Evolutionary conservation across 2,329 filamentous ascomycete species (phyloP), one percentile per base, ranked within the genome.

Genomic region (Pestalotiopsis fici): DNA sequence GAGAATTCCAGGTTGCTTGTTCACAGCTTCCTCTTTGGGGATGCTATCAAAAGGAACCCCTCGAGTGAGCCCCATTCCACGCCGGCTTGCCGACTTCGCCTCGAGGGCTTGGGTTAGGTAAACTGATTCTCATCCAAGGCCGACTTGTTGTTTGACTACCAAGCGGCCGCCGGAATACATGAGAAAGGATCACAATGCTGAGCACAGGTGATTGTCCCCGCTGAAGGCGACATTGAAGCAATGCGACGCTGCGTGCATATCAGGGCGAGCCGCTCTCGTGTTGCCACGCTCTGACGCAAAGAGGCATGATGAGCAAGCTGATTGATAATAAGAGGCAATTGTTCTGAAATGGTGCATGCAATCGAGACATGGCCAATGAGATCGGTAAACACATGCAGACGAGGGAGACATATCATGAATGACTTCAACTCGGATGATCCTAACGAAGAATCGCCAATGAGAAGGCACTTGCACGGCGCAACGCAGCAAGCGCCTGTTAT

Each of bases 241-340:
- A 64, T 64, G 55, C 61, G 43, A 55, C 61, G 18, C 61, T 64
- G 47, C 25, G 28, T 64, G 61, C 61, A 64, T 27, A 21, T 31
- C 12, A 28, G 15, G 47, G 61, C 61, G 28, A 64, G 47, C 31
- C 61, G 21, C 25, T 18, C 23, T 43, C 28, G 21, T 43, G 21
- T 50, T 37, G 60, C 35, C 61, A 47, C 21, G 12, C 15, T 9
- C 15, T 25, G 59, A 23, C n/a, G 31, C 21, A 18, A 37, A 9
- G n/a, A 35, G 5, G 18, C 28, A 28, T 23, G n/a, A 23, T 23
- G 56, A 59, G 27, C 56, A 59, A 23, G 56, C 13, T 7, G 27
- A 23, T 28, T 35, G 28, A 61, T 61, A 35, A 39, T 27, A 37
- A 61, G 59, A 35, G 31, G 59, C 21, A 37, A 61, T 61, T n/a